Percentiles rank a stretch among this genome's conserved stretches.
phyloP scores from a whole-genome alignment of 108 stramenopile genomes.

The Cyclotella baltica region DNA sequence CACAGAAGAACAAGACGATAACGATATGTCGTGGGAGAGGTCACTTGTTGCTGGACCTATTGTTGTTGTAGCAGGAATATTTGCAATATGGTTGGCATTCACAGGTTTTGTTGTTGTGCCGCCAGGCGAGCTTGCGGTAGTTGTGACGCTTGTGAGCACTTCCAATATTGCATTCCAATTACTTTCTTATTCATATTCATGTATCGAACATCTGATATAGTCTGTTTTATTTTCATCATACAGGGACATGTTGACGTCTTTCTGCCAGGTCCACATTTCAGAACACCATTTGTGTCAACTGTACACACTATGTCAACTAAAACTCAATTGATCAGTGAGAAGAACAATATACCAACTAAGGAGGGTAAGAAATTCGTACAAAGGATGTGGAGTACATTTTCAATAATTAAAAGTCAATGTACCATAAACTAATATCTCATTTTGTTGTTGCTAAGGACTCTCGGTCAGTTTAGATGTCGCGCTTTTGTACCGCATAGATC shows the following conservation, averaged over 20 bases:
- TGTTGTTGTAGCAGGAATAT: background rate
- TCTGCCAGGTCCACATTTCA: constrained; percentile 46
- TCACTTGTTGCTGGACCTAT: background rate
- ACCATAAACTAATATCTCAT: background rate
- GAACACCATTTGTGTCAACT: constrained; percentile 42
- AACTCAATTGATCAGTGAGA: constrained; percentile 50
- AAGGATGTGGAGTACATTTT: background rate
- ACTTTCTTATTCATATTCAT: background rate
- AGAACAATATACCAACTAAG: constrained; percentile 54
- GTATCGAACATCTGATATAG: background rate
- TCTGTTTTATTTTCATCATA: background rate
- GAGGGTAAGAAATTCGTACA: constrained; percentile 22
- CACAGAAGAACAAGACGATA: constrained; percentile 11
- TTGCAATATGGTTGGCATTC: constrained; percentile 25
- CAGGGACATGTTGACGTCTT: constrained; percentile 42
- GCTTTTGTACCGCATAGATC: constrained; percentile 44
- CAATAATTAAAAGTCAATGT: no score
- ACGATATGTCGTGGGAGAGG: background rate
- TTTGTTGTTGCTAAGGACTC: constrained; percentile 26
- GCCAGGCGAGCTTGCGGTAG: constrained; percentile 28
- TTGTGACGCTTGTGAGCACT: constrained; percentile 23
- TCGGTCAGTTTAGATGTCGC: constrained; percentile 54
- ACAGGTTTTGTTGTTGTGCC: constrained; percentile 35
- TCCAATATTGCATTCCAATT: background rate
- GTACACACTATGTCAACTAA: constrained; percentile 48